phyloP scores from a whole-genome alignment of 352 stramenopile genomes.

The Pilasporangium apinafurcum region DNA sequence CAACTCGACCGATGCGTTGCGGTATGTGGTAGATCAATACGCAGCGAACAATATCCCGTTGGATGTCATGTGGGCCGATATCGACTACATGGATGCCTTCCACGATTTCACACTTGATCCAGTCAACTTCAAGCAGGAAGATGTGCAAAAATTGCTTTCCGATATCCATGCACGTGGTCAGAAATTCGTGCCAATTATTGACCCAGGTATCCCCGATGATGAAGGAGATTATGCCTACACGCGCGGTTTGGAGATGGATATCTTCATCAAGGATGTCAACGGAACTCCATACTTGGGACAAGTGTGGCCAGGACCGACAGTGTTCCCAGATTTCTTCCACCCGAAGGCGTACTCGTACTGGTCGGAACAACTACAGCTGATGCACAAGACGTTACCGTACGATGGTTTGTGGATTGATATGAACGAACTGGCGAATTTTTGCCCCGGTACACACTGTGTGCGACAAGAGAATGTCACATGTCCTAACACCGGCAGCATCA shows the following conservation, averaged over 20 bases:
- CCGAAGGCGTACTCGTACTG: conserved; percentile 59
- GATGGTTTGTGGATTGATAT: conserved; percentile 87
- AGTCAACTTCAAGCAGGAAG: conserved; percentile 23
- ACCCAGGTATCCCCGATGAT: conserved; percentile 71
- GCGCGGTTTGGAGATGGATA: conserved; percentile 43
- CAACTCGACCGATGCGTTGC: conserved; percentile 11
- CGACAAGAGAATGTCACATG: conserved; percentile 25
- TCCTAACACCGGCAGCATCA: conserved; percentile 21
- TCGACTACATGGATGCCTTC: conserved; percentile 47
- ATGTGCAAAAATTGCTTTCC: conserved; percentile 28
- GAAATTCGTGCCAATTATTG: conserved; percentile 77
- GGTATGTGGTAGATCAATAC: conserved; percentile 26
- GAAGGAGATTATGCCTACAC: conserved; percentile 41
- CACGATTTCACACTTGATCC: conserved; percentile 54
- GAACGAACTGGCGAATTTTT: conserved; percentile 85
- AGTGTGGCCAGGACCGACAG: conserved; percentile 76
- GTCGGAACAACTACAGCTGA: conserved; percentile 45
- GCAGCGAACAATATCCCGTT: conserved; percentile 25
- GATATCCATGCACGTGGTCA: conserved; percentile 49
- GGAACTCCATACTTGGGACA: conserved; percentile 62
- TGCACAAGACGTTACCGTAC: conserved; percentile 43
- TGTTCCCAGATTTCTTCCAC: conserved; percentile 83
- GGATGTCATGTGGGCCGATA: conserved; percentile 54
- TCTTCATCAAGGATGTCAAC: conserved; percentile 73
- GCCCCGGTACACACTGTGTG: conserved; percentile 28